Conservation (phyloP, 371 early-diverging fungal genomes). For the Zychaea mexicana region DNA sequence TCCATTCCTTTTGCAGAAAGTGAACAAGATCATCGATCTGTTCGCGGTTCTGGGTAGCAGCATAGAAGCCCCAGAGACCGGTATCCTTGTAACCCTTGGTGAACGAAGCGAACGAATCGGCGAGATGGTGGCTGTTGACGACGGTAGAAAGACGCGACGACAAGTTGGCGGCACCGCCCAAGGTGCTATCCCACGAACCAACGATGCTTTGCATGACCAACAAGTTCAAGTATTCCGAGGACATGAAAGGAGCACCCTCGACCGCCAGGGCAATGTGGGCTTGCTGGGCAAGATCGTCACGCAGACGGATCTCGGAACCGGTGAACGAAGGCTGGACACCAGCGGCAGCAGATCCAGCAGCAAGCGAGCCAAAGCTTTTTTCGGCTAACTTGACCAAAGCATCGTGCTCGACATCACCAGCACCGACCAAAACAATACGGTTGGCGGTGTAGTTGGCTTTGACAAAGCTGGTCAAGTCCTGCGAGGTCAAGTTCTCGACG, state of each 20-base stretch:
- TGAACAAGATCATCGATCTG: slow-evolving; percentile 86
- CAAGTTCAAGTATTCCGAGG: slow-evolving; percentile 91
- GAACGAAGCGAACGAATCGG: slow-evolving; percentile 94
- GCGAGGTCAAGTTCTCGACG: slow-evolving; percentile 77
- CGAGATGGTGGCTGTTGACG: slow-evolving; percentile 78
- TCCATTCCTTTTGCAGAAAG: slow-evolving; percentile 89
- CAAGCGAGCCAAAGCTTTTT: slow-evolving; percentile 76
- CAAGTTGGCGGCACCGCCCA: slow-evolving; percentile 81
- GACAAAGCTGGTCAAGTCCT: slow-evolving; percentile 82
- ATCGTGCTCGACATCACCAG: slow-evolving; percentile 93
- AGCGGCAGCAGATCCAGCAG: slow-evolving; percentile 32
- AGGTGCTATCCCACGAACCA: slow-evolving; percentile 90
- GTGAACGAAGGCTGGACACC: slow-evolving; percentile 65
- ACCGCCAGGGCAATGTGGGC: slow-evolving; percentile 94
- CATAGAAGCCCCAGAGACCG: slow-evolving; percentile 93
- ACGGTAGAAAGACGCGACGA: slow-evolving; percentile 83
- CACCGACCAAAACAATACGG: slow-evolving; percentile 89
- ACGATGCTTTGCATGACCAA: slow-evolving; percentile 87
- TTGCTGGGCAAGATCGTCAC: slow-evolving; percentile 87
- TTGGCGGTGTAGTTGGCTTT: slow-evolving; percentile 86
- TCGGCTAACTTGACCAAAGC: slow-evolving; percentile 87
- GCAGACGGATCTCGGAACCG: slow-evolving; percentile 91
- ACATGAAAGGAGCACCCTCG: slow-evolving; percentile 88
- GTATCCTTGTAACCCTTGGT: slow-evolving; percentile 95
- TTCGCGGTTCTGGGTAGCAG: slow-evolving; percentile 75